Conservation (phyloP, 441 rosid species). For the Populus hybrid region DNA sequence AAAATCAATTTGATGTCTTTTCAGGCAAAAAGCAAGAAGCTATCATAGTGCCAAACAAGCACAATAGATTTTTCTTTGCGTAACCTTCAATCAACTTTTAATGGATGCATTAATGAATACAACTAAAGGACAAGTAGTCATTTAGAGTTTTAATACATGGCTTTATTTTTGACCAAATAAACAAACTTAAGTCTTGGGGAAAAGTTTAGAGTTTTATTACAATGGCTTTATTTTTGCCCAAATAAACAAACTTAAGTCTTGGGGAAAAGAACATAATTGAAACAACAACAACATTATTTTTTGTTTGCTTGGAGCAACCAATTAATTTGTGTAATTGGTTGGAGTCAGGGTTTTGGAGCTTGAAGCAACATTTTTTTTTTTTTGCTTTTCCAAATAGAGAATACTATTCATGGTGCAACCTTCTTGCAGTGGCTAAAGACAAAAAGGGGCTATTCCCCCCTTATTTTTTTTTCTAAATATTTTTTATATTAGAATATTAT, state of each 20-base stretch:
- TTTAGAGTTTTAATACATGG: neutral
- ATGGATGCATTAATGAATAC: neutral
- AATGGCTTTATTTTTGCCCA: neutral
- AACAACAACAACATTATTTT: neutral
- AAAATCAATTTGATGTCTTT: neutral
- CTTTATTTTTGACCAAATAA: neutral
- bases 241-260: no score
- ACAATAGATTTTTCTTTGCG: no score
- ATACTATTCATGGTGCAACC: neutral
- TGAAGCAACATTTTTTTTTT: neutral
- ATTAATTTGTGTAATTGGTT: neutral
- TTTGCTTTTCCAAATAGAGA: neutral
- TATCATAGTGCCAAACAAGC: neutral
- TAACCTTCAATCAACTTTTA: neutral
- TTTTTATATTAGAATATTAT: no score
- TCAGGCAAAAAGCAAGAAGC: neutral
- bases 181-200: neutral
- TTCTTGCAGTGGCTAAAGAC: no score
- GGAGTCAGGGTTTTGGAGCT: neutral
- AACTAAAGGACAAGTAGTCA: neutral
- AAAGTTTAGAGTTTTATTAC: neutral
- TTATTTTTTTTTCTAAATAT: no score
- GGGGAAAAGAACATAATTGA: neutral
- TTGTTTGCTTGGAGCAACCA: neutral
- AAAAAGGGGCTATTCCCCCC: no score